Conservation (phyloP, 257 asterid genomes). For the Echium plantagineum region DNA sequence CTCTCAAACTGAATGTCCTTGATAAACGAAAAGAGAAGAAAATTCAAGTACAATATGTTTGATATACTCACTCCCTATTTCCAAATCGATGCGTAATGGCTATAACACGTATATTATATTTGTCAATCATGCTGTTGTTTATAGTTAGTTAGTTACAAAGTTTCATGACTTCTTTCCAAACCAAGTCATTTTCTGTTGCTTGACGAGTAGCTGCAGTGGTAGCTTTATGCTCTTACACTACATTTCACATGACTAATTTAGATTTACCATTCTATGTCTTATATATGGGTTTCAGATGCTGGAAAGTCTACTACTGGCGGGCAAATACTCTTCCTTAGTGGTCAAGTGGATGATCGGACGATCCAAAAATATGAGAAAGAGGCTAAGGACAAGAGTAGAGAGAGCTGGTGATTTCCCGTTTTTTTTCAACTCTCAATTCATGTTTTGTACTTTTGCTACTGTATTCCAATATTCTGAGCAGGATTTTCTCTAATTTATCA, state of each 20-base stretch:
- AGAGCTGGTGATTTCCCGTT: conserved; percentile 65
- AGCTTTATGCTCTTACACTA: not conserved
- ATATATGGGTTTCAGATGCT: conserved; percentile 55
- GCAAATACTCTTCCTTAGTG: conserved; percentile 80
- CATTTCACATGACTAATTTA: not conserved
- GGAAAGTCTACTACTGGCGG: conserved; percentile 98
- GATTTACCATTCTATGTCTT: conserved; percentile 1
- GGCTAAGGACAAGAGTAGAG: conserved; percentile 93
- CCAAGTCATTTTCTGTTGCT: not conserved
- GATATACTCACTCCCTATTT: not conserved
- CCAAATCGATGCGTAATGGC: not conserved
- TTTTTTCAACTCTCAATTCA: not conserved
- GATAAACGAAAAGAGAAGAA: not conserved
- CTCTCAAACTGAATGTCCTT: not conserved
- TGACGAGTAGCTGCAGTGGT: not conserved
- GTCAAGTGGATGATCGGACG: conserved; percentile 95
- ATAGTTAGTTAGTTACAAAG: not conserved
- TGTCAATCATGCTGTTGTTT: not conserved
- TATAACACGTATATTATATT: too few species aligned
- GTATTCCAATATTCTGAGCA: not conserved
- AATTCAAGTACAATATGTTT: too few species aligned
- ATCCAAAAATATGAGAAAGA: conserved; percentile 97
- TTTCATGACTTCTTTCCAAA: not conserved
- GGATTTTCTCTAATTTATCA: not conserved
- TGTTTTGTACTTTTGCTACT: not conserved